Percentiles rank a stretch among this genome's conserved stretches.
phyloP scores from a whole-genome alignment of 352 stramenopile species.

The Globisporangium irregulare region DNA sequence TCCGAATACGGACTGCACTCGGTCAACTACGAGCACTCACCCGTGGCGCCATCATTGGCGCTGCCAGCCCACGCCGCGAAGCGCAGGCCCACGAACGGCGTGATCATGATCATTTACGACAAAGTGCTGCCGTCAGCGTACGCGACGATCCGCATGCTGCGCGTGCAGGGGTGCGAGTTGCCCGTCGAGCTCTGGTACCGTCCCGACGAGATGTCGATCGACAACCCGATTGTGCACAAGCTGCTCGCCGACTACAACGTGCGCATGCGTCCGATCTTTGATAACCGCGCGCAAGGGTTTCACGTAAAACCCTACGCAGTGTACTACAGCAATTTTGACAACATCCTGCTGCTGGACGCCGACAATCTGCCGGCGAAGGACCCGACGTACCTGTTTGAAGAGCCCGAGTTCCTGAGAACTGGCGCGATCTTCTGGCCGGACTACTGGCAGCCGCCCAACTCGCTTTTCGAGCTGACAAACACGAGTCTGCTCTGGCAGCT shows the following conservation, averaged over 20 bases:
- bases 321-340: slow-evolving; percentile 87
- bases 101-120: slow-evolving; percentile 87
- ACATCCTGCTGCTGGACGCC: slow-evolving; percentile 76
- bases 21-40: slow-evolving; percentile 61
- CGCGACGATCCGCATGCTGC: slow-evolving; percentile 74
- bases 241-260: slow-evolving; percentile 71
- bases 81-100: slow-evolving; percentile 58
- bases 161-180: slow-evolving; percentile 70
- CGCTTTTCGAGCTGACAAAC: slow-evolving; percentile 76
- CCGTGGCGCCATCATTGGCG: slow-evolving; percentile 68
- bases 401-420: slow-evolving; percentile 65
- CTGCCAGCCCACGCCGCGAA: slow-evolving; percentile 41
- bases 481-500: slow-evolving; percentile 77
- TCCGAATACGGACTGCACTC: slow-evolving; percentile 81
- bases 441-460: slow-evolving; percentile 81
- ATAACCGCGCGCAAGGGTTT: slow-evolving; percentile 69
- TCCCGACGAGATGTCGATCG: slow-evolving; percentile 81
- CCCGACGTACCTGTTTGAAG: slow-evolving; percentile 83
- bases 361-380: slow-evolving; percentile 82
- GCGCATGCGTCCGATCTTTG: slow-evolving; percentile 77
- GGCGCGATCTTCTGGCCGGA: slow-evolving; percentile 87
- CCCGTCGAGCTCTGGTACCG: slow-evolving; percentile 86
- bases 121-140: slow-evolving; percentile 75
- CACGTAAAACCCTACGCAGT: slow-evolving; percentile 84
- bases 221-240: slow-evolving; percentile 74